These are phyloP conservation scores for Spathaspora passalidarum DNA, from an alignment of 805 yeast genomes.

Conservation along the genomic window DNA sequence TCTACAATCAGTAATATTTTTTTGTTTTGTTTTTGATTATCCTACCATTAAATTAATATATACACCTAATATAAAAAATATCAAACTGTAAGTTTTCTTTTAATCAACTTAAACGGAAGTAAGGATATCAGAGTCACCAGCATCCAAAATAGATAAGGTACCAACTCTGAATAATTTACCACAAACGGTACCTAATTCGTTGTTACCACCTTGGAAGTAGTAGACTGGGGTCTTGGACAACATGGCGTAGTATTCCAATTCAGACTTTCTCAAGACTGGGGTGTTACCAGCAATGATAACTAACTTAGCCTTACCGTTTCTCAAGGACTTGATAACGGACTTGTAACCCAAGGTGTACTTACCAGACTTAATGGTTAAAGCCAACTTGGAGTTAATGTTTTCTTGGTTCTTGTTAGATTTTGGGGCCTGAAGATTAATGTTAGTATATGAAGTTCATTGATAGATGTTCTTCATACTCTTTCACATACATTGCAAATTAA, in stretches of 20 bases:
- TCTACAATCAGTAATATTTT: background rate
- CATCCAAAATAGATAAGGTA: constrained; percentile 91
- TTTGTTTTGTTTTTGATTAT: background rate
- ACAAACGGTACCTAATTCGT: constrained; percentile 99
- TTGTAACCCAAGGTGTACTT: constrained; percentile 99
- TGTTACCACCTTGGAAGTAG: constrained; percentile 99
- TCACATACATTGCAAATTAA: background rate
- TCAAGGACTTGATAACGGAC: constrained; percentile 95
- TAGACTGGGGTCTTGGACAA: constrained; percentile 94
- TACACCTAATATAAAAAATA: constrained; percentile 1
- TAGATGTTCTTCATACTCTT: background rate
- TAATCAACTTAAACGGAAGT: constrained; percentile 43
- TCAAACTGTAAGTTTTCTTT: background rate
- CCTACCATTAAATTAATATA: constrained; percentile 5
- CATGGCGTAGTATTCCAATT: constrained; percentile 99
- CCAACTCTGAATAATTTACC: constrained; percentile 99
- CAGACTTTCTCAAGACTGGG: constrained; percentile 99
- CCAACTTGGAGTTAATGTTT: constrained; percentile 96
- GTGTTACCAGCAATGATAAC: constrained; percentile 98
- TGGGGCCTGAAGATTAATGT: constrained; percentile 83
- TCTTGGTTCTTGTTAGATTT: constrained; percentile 77
- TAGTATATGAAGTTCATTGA: constrained; percentile 3
- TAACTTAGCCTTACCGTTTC: constrained; percentile 99
- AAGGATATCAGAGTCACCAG: constrained; percentile 99
- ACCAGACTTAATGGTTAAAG: constrained; percentile 98